Base-by-base conservation (phyloP, 768 basidiomycete species). In the Suillus clintonianus region DNA sequence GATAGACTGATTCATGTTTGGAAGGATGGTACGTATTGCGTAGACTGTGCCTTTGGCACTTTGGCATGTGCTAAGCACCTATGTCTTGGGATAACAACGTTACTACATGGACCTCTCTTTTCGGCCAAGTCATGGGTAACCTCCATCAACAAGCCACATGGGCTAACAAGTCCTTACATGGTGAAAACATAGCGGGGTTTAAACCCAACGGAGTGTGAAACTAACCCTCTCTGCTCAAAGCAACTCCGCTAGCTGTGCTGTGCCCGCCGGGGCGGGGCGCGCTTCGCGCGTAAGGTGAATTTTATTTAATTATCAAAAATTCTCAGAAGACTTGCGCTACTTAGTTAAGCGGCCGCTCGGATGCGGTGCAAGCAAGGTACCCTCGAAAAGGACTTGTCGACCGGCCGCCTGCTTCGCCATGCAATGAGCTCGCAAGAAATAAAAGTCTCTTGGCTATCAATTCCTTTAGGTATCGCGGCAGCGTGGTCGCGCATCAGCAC, bases 351-450 rank as follows among this genome's bases (percentile, higher is more conserved):
- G 24, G 39, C 24, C 37, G 39, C 41, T 48, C 39, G 39, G 24
- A n/a, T 57, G 39, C 56, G 56, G 10, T 57, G 56, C 56, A 57
- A 41, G 10, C 6, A 41, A 27, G 24, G 27, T 51, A 27, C 55
- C 55, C 15, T 56, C 22, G 22, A 55, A 55, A 55, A 9, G 10
- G 36, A 37, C 36, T 5, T 56, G 36, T 37, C n/a, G 24, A 56
- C 55, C 55, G 56, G 56, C 37, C 56, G 37, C 56, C 54, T 55
- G 27, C 36, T 15, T 5, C 45, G 24, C 9, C 37, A 22, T 17
- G 55, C 24, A 57, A 57, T 57, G 56, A 57, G 17, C 56, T 57
- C 27, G 39, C 56, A 41, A 57, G 37, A 39, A 57, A 57, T 57
- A 56, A 56, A 57, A 24, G 37, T 57, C 17, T 7, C 55, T 39